Conservation (phyloP, 2,329 filamentous ascomycete genomes). For the Curvularia sp. region DNA sequence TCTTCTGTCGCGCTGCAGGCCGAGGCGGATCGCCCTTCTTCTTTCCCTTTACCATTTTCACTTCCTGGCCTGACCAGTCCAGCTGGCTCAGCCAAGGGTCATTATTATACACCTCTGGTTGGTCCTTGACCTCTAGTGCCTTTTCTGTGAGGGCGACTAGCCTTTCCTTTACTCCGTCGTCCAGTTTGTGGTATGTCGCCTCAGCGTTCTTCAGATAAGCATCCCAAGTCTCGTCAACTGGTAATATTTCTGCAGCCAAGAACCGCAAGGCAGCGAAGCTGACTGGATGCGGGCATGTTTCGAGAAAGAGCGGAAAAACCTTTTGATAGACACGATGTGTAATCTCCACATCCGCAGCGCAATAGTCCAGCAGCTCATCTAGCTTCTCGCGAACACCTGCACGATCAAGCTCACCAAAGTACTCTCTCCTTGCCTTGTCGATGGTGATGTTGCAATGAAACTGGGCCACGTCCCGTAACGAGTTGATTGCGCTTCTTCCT, state of each 20-base stretch:
- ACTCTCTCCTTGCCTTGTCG: constrained; percentile 85
- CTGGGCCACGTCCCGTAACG: constrained; percentile 90
- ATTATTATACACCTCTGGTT: constrained; percentile 71
- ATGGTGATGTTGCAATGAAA: constrained; percentile 93
- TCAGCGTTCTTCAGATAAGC: constrained; percentile 85
- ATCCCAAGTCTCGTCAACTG: constrained; percentile 87
- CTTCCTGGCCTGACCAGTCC: constrained; percentile 93
- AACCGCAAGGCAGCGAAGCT: constrained; percentile 94
- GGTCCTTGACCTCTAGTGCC: constrained; percentile 75
- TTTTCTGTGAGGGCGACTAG: constrained; percentile 76
- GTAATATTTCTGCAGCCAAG: constrained; percentile 90
- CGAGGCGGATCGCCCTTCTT: constrained; percentile 82
- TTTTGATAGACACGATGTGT: constrained; percentile 95
- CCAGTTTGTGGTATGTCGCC: constrained; percentile 78
- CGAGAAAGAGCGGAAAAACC: constrained; percentile 87
- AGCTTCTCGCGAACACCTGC: constrained; percentile 73
- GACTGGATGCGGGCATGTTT: constrained; percentile 93
- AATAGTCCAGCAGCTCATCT: constrained; percentile 89
- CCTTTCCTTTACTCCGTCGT: constrained; percentile 78
- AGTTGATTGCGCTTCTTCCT: constrained; percentile 92
- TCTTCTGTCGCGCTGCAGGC: constrained; percentile 84
- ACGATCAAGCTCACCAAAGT: constrained; percentile 83
- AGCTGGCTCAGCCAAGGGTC: constrained; percentile 94
- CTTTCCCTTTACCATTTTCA: constrained; percentile 90
- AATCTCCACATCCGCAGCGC: constrained; percentile 89